Conservation (phyloP, 441 rosid genomes). For the Populus hybrid region DNA sequence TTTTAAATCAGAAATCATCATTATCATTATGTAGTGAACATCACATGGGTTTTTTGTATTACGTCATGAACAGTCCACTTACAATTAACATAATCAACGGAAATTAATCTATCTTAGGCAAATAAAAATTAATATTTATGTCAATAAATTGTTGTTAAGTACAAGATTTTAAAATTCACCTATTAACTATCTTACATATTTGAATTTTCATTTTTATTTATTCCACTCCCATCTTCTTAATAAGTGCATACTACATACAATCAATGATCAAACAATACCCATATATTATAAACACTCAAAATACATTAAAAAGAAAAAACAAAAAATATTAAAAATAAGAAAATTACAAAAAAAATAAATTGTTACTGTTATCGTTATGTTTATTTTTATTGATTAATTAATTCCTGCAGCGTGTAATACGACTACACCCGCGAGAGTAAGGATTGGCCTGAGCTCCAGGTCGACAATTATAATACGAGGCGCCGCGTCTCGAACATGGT, state of each 20-base stretch:
- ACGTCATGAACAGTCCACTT: no score
- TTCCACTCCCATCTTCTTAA: constrained; percentile 1
- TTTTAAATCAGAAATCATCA: no score
- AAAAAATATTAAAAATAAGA: neutral
- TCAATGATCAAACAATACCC: neutral
- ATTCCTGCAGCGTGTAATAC: constrained; percentile 66
- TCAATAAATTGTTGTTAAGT: neutral
- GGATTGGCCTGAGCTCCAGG: constrained; percentile 75
- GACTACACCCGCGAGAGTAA: constrained; percentile 73
- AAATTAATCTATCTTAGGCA: neutral
- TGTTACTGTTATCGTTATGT: neutral
- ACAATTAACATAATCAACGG: neutral
- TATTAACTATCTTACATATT: neutral
- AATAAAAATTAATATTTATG: neutral
- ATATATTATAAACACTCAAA: neutral
- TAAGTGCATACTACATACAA: neutral
- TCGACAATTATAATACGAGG: constrained; percentile 81
- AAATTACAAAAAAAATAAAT: neutral
- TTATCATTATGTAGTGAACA: no score
- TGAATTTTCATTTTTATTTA: neutral
- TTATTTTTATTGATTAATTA: constrained; percentile 10
- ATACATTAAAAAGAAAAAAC: neutral
- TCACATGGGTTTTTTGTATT: no score
- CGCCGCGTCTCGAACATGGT: constrained; percentile 83
- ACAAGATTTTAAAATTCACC: neutral